Evolutionary conservation across 345 rosid species (phyloP), one percentile per base, ranked within the genome.

Genomic region (rapeseed (Brassica napus)): DNA sequence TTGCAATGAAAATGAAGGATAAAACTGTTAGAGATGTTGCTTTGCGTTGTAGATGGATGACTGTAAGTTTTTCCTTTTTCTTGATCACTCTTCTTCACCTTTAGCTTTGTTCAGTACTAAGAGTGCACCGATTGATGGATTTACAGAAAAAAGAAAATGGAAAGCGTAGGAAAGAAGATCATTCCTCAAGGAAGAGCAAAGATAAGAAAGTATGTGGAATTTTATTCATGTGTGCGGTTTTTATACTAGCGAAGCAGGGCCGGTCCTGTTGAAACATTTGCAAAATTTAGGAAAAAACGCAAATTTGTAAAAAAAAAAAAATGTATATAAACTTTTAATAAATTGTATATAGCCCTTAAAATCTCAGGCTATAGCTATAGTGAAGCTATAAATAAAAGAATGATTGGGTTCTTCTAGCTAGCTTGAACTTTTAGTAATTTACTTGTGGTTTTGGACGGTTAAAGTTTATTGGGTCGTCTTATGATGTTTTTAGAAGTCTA

Each of bases 11-110:
- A 79, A 80, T 92, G 83, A 88, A 87, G 69, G 91, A 85, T 81
- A 92, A 92, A 83, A 89, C 94, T 7, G 92, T 91, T 5, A 82
- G 97, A 54, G 97, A 92, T 74, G 96, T 92, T 67, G 96, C 97
- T 0, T 67, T 92, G 60, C 92, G 92, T 59, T 88, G 96, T 83
- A 71, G 91, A 86, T 92, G 97, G 97, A 91, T 91, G 90, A 86
- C 72, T 83, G 96, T 92, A 73, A 81, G 94, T 78, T 81, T 62
- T 61, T 58, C 69, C 6, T 62, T n/a, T 4, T 82, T 55, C 14
- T 52, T 59, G 58, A 35, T 62, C 39, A 23, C 31, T 65, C 47
- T 64, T 80, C 28, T 21, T 73, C 12, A 26, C 47, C 5, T 4
- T 55, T 81, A 49, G 58, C 71, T 54, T 49, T 60, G 9, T 21